phyloP scores from a whole-genome alignment of 1,139 yeast genomes.

The Suzukiozyma palmioleophila region DNA sequence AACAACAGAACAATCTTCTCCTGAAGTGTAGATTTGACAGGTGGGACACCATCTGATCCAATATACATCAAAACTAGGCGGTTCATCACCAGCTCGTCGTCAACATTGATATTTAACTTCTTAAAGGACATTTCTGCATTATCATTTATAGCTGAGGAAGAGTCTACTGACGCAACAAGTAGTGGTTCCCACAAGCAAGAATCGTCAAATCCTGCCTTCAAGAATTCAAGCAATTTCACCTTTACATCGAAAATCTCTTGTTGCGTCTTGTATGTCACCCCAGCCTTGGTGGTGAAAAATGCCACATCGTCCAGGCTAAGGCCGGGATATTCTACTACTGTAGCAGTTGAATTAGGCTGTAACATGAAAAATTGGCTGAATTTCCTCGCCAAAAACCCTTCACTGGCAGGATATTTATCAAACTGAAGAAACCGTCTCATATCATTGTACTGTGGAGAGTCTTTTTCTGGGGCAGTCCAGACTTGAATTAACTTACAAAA shows the following conservation, averaged over 20 bases:
- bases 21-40: constrained; percentile 53
- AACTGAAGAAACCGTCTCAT: constrained; percentile 27
- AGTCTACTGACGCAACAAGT: constrained; percentile 63
- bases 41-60: constrained; percentile 46
- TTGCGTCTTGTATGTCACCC: constrained; percentile 48
- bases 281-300: constrained; percentile 66
- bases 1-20: constrained; percentile 54
- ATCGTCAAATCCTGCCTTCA: constrained; percentile 37
- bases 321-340: constrained; percentile 52
- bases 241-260: constrained; percentile 48
- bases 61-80: constrained; percentile 41
- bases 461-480: constrained; percentile 50
- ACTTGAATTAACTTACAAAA: constrained; percentile 49
- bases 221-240: constrained; percentile 26
- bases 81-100: constrained; percentile 40
- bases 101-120: constrained; percentile 50
- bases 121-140: constrained; percentile 48
- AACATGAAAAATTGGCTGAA: constrained; percentile 57
- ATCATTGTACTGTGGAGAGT: constrained; percentile 37
- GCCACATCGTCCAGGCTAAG: constrained; percentile 49
- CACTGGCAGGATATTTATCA: constrained; percentile 28
- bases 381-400: constrained; percentile 38
- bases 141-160: constrained; percentile 49
- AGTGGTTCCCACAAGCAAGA: constrained; percentile 37
- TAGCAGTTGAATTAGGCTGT: constrained; percentile 31